phyloP scores from a whole-genome alignment of 176 grass and related monocot genomes.

The Triticum timopheevii region DNA sequence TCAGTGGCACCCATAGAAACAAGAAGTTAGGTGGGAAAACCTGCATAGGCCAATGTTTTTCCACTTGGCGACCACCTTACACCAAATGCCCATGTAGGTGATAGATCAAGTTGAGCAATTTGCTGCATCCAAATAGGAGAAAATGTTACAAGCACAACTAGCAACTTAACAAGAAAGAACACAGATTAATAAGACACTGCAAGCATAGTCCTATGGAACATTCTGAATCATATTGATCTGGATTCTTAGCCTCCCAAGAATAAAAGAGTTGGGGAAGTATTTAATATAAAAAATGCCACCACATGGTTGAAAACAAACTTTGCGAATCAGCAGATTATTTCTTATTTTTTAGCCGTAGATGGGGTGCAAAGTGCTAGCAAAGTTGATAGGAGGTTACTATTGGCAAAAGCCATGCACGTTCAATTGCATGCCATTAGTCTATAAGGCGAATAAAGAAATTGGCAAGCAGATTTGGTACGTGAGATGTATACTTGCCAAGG shows the following conservation, averaged over 20 bases:
- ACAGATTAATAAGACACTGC: background rate
- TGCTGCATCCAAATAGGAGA: conserved; percentile 58
- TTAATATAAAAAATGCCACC: background rate
- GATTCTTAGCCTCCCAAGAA: background rate
- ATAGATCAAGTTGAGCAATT: conserved; percentile 97
- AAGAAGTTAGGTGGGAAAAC: conserved; percentile 33
- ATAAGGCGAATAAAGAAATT: background rate
- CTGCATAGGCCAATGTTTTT: conserved; percentile 89
- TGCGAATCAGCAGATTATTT: background rate
- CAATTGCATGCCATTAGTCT: background rate
- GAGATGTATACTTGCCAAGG: background rate
- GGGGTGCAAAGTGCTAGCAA: background rate
- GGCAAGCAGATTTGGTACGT: background rate
- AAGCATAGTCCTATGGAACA: background rate
- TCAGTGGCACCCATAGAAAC: conserved; percentile 20
- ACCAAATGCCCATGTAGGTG: conserved; percentile 88
- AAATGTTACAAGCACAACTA: background rate
- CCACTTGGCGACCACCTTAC: conserved; percentile 97
- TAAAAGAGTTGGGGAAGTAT: background rate
- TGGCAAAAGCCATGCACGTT: background rate
- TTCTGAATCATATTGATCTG: background rate
- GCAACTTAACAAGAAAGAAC: background rate
- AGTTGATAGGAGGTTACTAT: background rate
- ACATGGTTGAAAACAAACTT: conserved; percentile 5
- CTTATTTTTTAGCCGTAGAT: background rate